Evolutionary conservation across 2,329 filamentous ascomycete genomes (phyloP).

Genomic region (Fusarium coffeatum): DNA sequence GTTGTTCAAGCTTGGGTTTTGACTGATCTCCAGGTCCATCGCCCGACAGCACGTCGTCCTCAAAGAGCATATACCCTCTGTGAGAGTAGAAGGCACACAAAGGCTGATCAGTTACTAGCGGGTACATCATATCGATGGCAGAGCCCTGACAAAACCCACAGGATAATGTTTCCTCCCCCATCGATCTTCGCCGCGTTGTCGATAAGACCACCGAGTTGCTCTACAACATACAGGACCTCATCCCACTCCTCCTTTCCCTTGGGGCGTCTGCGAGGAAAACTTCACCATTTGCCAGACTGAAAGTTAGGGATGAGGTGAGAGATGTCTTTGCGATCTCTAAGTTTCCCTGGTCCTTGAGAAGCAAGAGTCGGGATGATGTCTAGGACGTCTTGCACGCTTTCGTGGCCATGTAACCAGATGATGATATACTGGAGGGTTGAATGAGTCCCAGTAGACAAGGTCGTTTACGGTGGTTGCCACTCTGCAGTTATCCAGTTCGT

Average conservation of each 20-base stretch:
- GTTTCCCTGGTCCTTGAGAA: not conserved
- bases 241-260: not conserved
- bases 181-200: not conserved
- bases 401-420: not conserved
- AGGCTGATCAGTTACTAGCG: not conserved
- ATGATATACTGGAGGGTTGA: not conserved
- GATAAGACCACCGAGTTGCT: not conserved
- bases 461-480: not conserved
- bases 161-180: conserved; percentile 5
- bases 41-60: not conserved
- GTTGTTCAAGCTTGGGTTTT: not conserved
- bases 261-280: not conserved
- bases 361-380: not conserved
- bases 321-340: not conserved
- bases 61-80: conserved; percentile 5
- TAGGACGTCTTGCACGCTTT: not conserved
- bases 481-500: not conserved
- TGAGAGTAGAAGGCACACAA: conserved; percentile 21
- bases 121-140: not conserved
- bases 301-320: not conserved
- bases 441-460: no score
- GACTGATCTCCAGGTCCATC: not conserved
- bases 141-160: conserved; percentile 17
- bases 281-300: not conserved
- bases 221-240: not conserved